Percentiles rank a stretch among this genome's conserved stretches.
Evolutionary conservation across 2,329 filamentous ascomycete genomes (phyloP).

Genomic region (Sclerotinia borealis): DNA sequence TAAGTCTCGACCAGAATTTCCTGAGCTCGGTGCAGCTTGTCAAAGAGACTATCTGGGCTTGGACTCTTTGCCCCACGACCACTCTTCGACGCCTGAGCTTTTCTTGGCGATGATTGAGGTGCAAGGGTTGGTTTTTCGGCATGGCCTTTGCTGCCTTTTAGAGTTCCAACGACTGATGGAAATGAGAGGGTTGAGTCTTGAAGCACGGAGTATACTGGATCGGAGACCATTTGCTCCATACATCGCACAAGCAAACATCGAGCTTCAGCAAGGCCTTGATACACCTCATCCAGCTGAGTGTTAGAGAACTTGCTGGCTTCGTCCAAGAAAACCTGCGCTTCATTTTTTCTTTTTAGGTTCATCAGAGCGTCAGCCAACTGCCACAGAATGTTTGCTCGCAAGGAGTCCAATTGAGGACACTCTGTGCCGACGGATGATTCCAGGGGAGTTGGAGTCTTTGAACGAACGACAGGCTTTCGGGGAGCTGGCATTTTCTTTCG

Average conservation of each 20-base stretch:
- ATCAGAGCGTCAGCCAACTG: conserved; percentile 45
- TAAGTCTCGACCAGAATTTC: conserved; percentile 61
- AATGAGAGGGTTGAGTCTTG: conserved; percentile 90
- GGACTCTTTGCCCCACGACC: conserved; percentile 20
- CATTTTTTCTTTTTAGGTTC: conserved; percentile 44
- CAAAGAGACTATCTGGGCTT: conserved; percentile 34
- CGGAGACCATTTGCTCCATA: conserved; percentile 64
- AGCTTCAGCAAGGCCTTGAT: conserved; percentile 57
- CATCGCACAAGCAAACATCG: conserved; percentile 63
- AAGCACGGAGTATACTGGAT: conserved; percentile 82
- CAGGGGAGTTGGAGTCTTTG: conserved; percentile 23
- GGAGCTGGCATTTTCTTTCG: conserved; percentile 27
- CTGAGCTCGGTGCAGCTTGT: conserved; percentile 54
- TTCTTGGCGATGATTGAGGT: conserved; percentile 23
- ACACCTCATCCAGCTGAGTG: conserved; percentile 37
- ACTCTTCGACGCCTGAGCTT: conserved; percentile 15
- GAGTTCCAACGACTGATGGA: conserved; percentile 50
- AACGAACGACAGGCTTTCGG: conserved; percentile 28
- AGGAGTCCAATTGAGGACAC: conserved; percentile 34
- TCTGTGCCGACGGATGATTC: conserved; percentile 26
- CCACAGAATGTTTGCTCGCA: conserved; percentile 44
- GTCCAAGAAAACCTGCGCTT: conserved; percentile 51
- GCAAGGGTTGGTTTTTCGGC: conserved; percentile 21
- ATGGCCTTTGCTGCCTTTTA: conserved; percentile 20
- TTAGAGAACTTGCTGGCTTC: conserved; percentile 42